Evolutionary conservation across 805 yeast species (phyloP).

Genomic region (Ogataea paradorogensis): DNA sequence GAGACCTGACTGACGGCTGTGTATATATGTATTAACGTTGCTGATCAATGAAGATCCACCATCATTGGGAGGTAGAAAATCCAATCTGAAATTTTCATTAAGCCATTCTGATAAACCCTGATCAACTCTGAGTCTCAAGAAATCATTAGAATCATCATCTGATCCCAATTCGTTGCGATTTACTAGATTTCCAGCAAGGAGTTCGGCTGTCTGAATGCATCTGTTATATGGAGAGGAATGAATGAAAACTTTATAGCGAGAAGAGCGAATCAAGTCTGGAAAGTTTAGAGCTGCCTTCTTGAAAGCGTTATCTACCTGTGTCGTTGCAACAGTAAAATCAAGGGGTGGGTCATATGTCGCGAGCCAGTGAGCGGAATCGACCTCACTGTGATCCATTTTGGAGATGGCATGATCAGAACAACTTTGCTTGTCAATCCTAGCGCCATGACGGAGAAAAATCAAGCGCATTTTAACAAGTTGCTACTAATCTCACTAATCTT

Average conservation of each 20-base stretch:
- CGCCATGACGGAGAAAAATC: constrained; percentile 32
- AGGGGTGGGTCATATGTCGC: constrained; percentile 38
- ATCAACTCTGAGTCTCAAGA: constrained; percentile 26
- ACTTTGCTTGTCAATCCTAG: constrained; percentile 30
- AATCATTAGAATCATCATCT: neutral
- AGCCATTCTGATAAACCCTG: constrained; percentile 45
- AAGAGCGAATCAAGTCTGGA: constrained; percentile 7
- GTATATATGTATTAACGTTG: constrained; percentile 38
- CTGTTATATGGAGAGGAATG: constrained; percentile 45
- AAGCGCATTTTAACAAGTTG: constrained; percentile 28
- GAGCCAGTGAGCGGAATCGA: constrained; percentile 31
- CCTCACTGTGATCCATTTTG: constrained; percentile 2
- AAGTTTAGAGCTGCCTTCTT: constrained; percentile 27
- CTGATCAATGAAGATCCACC: constrained; percentile 40
- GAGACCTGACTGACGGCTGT: constrained; percentile 8
- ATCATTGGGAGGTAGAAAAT: constrained; percentile 43
- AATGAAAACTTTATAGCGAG: constrained; percentile 22
- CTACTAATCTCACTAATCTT: neutral
- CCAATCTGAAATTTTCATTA: constrained; percentile 38
- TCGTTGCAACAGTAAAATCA: constrained; percentile 20
- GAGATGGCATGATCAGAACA: neutral
- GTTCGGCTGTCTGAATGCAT: constrained; percentile 41
- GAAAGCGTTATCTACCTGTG: constrained; percentile 30
- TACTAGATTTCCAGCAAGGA: constrained; percentile 23
- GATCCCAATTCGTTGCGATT: neutral